These are phyloP conservation scores for Aspergillus egyptiacus DNA, from an alignment of 495 filamentous ascomycete species.

Conservation along the genomic window DNA sequence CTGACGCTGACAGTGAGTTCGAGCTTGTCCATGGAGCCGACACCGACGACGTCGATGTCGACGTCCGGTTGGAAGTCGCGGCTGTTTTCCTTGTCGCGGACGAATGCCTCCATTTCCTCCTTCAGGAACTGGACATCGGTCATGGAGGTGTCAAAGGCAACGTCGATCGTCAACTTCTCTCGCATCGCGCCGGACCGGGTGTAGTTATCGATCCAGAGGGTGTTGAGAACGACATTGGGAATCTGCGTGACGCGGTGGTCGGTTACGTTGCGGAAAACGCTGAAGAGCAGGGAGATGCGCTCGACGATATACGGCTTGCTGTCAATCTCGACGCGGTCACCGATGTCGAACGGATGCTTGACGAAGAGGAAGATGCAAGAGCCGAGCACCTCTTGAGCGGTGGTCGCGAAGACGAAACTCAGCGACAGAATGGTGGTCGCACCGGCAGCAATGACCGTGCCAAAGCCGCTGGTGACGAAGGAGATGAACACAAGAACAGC, in stretches of 20 bases:
- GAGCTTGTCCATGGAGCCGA: slow-evolving; percentile 84
- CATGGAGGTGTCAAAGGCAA: slow-evolving; percentile 78
- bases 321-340: slow-evolving; percentile 83
- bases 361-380: slow-evolving; percentile 98
- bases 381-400: slow-evolving; percentile 86
- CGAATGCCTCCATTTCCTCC: slow-evolving; percentile 75
- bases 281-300: slow-evolving; percentile 89
- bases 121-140: slow-evolving; percentile 80
- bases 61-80: slow-evolving; percentile 89
- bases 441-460: slow-evolving; percentile 85
- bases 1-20: slow-evolving; percentile 75
- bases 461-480: slow-evolving; percentile 78
- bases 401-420: slow-evolving; percentile 89
- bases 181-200: slow-evolving; percentile 86
- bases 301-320: slow-evolving; percentile 71
- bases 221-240: slow-evolving; percentile 87
- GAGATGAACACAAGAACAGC: slow-evolving; percentile 83
- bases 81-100: slow-evolving; percentile 77
- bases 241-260: slow-evolving; percentile 81
- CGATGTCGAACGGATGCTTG: slow-evolving; percentile 91
- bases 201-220: slow-evolving; percentile 87
- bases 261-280: slow-evolving; percentile 80
- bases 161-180: slow-evolving; percentile 70
- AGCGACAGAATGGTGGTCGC: slow-evolving; percentile 90
- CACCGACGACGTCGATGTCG: slow-evolving; percentile 66